These are phyloP conservation scores for Karstenula rhodostoma DNA, from an alignment of 2,329 filamentous ascomycete genomes.

Conservation along the genomic window DNA sequence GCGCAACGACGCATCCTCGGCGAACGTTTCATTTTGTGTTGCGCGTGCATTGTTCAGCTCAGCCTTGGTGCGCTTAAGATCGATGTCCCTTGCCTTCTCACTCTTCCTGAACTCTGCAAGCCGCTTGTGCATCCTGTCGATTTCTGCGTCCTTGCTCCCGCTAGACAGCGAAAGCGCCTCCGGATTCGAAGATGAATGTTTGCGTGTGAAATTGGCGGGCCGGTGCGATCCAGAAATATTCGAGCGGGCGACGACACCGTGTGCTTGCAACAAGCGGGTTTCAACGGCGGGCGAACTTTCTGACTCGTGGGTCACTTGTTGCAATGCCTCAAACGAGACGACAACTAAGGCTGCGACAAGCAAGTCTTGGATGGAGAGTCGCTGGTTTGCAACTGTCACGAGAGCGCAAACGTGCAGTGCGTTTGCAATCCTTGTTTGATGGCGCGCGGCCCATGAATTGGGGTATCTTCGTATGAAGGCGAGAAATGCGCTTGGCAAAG, in stretches of 20 bases:
- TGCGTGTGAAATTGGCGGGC: not conserved
- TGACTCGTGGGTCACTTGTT: slow-evolving; percentile 28
- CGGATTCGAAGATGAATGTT: slow-evolving; percentile 2
- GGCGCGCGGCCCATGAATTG: slow-evolving; percentile 31
- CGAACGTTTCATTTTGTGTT: slow-evolving; percentile 39
- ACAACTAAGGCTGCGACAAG: slow-evolving; percentile 40
- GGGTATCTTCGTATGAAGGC: slow-evolving; percentile 24
- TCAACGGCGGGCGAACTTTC: slow-evolving; percentile 32
- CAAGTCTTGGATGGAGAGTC: slow-evolving; percentile 29
- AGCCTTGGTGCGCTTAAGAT: slow-evolving; percentile 31
- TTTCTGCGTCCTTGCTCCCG: slow-evolving; percentile 37
- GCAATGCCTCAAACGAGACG: slow-evolving; percentile 43
- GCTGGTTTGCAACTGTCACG: slow-evolving; percentile 32
- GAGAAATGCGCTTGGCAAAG: slow-evolving; percentile 30
- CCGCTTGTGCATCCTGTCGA: slow-evolving; percentile 37
- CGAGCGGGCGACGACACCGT: slow-evolving; percentile 28
- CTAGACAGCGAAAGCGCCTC: slow-evolving; percentile 16
- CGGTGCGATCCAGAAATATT: slow-evolving; percentile 16
- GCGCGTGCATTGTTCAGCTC: slow-evolving; percentile 42
- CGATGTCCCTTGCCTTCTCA: slow-evolving; percentile 36
- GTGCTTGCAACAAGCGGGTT: slow-evolving; percentile 35
- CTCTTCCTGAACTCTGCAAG: slow-evolving; percentile 38
- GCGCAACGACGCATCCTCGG: slow-evolving; percentile 38
- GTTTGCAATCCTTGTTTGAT: slow-evolving; percentile 30
- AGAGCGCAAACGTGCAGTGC: slow-evolving; percentile 34